A percentile compares a stretch with the other conserved stretches of the same genome.
Conservation (phyloP, 208 protist genomes). For the Wallacemonas sp. region DNA sequence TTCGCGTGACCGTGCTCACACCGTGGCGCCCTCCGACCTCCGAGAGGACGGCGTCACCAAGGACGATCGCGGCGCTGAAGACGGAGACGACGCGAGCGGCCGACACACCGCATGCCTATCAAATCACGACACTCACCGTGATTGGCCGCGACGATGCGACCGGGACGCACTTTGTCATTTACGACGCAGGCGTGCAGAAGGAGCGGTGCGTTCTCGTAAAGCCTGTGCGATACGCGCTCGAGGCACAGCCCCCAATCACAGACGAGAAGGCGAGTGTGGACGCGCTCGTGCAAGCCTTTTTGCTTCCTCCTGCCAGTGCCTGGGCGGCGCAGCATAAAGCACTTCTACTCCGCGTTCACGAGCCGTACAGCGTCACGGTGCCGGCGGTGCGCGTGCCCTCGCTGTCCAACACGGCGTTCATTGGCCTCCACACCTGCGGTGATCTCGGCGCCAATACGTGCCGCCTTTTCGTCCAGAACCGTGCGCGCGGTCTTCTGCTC, state of each 20-base stretch:
- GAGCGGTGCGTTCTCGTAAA: constrained; percentile 20
- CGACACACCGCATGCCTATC: neutral
- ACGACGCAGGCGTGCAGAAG: constrained; percentile 18
- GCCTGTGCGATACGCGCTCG: too few relatives aligned
- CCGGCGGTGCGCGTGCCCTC: constrained; percentile 65
- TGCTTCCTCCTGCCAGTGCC: constrained; percentile 27
- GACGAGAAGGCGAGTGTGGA: neutral
- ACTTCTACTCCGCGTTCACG: constrained; percentile 41
- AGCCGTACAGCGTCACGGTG: constrained; percentile 25
- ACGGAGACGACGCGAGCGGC: neutral
- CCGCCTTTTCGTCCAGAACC: constrained; percentile 54
- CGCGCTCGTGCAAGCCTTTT: neutral
- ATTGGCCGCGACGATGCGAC: constrained; percentile 62
- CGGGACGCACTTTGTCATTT: constrained; percentile 46
- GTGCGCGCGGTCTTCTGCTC: constrained; percentile 68
- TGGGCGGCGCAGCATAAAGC: constrained; percentile 27
- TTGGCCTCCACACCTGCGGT: constrained; percentile 87
- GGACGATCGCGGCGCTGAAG: too few relatives aligned
- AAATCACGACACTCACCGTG: constrained; percentile 36
- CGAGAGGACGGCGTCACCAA: too few relatives aligned
- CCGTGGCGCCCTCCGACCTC: too few relatives aligned
- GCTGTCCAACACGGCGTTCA: constrained; percentile 65
- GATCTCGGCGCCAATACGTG: constrained; percentile 87
- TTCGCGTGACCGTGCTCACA: constrained; percentile 28
- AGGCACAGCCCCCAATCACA: neutral